Percentiles rank a stretch among this genome's conserved stretches.
Conservation (phyloP, 73 alveolate species). For the Paramecium biaurelia region DNA sequence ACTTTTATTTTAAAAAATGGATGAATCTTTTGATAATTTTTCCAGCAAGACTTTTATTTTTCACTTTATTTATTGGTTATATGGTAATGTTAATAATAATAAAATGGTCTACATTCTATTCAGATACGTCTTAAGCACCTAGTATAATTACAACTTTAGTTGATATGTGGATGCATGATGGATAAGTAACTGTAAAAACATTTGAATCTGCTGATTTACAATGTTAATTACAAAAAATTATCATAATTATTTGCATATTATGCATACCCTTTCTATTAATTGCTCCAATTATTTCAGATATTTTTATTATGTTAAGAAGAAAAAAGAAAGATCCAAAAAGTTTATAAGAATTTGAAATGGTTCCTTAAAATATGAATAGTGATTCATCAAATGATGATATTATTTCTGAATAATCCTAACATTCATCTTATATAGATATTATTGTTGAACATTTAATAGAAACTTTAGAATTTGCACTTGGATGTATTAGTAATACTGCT, state of each 20-base stretch:
- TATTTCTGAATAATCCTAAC: slow-evolving; percentile 62
- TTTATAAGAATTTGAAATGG: slow-evolving; percentile 63
- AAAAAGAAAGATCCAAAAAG: slow-evolving; percentile 48
- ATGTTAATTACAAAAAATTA: not conserved
- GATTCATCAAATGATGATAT: slow-evolving; percentile 1
- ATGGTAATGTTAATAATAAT: slow-evolving; percentile 89
- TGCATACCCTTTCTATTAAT: slow-evolving; percentile 95
- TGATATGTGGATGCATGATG: slow-evolving; percentile 75
- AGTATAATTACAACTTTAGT: slow-evolving; percentile 90
- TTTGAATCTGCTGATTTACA: slow-evolving; percentile 30
- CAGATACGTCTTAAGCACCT: slow-evolving; percentile 83
- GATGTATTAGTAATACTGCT: slow-evolving; percentile 98
- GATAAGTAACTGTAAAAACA: slow-evolving; percentile 72
- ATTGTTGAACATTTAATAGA: slow-evolving; percentile 92
- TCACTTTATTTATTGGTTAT: slow-evolving; percentile 87
- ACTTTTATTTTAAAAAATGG: slow-evolving; percentile 81
- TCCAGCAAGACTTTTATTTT: slow-evolving; percentile 89
- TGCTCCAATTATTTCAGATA: slow-evolving; percentile 71
- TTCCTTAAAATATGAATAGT: slow-evolving; percentile 65
- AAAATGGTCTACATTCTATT: slow-evolving; percentile 92
- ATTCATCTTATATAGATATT: slow-evolving; percentile 79
- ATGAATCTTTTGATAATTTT: slow-evolving; percentile 87
- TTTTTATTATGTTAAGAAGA: not conserved
- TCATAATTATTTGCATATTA: slow-evolving; percentile 68
- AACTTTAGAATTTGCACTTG: slow-evolving; percentile 96